Evolutionary conservation across 2,329 filamentous ascomycete species (phyloP).

Genomic region (Didymella exigua): DNA sequence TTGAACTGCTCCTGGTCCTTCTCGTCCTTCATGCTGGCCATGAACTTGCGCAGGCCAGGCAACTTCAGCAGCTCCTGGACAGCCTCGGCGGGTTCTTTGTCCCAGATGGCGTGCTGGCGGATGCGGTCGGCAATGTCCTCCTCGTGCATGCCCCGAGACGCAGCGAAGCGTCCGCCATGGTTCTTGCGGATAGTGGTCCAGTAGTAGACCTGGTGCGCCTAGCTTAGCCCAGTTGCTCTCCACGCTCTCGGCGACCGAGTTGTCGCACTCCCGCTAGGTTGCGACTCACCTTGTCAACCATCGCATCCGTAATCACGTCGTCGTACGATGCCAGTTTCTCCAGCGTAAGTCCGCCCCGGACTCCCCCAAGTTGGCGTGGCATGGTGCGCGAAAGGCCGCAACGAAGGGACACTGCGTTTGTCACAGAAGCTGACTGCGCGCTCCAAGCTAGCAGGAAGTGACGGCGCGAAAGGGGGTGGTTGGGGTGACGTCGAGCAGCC

Average conservation of each 20-base stretch:
- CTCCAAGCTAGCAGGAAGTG: neutral
- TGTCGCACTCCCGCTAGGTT: slow-evolving; percentile 4
- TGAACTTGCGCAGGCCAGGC: slow-evolving; percentile 74
- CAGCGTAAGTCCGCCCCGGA: slow-evolving; percentile 79
- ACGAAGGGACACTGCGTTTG: neutral
- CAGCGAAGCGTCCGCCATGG: slow-evolving; percentile 78
- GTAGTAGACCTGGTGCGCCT: slow-evolving; percentile 75
- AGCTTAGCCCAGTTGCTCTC: slow-evolving; percentile 21
- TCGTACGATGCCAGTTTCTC: slow-evolving; percentile 91
- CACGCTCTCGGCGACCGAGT: slow-evolving; percentile 14
- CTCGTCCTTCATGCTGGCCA: slow-evolving; percentile 69
- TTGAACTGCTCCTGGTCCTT: slow-evolving; percentile 87
- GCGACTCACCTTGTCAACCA: slow-evolving; percentile 84
- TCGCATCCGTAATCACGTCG: slow-evolving; percentile 91
- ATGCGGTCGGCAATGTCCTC: slow-evolving; percentile 66
- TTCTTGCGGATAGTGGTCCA: slow-evolving; percentile 98
- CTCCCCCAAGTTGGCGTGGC: slow-evolving; percentile 55
- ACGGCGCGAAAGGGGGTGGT: slow-evolving; percentile 28
- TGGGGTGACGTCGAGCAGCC: slow-evolving; percentile 40
- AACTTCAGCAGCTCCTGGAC: slow-evolving; percentile 75
- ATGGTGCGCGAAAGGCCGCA: slow-evolving; percentile 36
- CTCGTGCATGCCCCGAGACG: slow-evolving; percentile 77
- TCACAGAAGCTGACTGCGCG: slow-evolving; percentile 1
- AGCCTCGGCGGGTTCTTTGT: slow-evolving; percentile 72
- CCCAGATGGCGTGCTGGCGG: slow-evolving; percentile 71